Evolutionary conservation across 352 stramenopile species (phyloP), one percentile per base, ranked within the genome.

Genomic region (Pythium biforme): DNA sequence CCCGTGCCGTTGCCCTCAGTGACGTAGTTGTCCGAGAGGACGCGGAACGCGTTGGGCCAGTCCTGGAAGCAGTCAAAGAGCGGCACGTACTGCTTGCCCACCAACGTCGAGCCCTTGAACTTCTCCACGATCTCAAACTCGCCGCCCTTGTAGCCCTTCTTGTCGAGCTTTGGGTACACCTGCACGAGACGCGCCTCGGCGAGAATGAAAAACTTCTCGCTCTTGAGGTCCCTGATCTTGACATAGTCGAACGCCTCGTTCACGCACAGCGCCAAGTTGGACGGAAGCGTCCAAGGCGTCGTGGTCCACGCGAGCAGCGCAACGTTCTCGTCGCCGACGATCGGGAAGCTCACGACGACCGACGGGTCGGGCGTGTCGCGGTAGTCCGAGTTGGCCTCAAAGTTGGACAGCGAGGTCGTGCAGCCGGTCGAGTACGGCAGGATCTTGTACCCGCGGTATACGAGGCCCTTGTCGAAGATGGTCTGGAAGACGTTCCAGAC

Each of bases 361-460:
- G 97, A 98, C 19, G 97, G 97, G 81, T 99, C 98, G 5, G 90
- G 82, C 6, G 98, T 98, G 72, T 98, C 94, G 74, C 99, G 98
- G 83, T 99, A 99, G 82, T 99, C 99, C 66, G 98, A 79, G 52
- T 98, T 98, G 27, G 97, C 97, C 74, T 99, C 98, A 73, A 99
- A 99, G 84, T 99, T 99, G 63, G 90, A 98, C 4, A 99, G 84
- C 20, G 97, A 98, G 41, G 97, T 99, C 14, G 88, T 97, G 80
- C 96, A 99, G 9, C 88, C 95, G 17, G 96, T 99, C 51, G 91
- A 98, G 81, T 99, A 99, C 0, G 98, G 98, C 90, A 99, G 98
- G 37, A 99, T 98, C 86, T 99, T 99, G 84, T 98, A 99, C 29
- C 98, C 98, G 45, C 97, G 91, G 81, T 99, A 99, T 39, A 99